These are phyloP conservation scores for Prunus padus DNA, from an alignment of 306 rosid species.

Conservation along the genomic window DNA sequence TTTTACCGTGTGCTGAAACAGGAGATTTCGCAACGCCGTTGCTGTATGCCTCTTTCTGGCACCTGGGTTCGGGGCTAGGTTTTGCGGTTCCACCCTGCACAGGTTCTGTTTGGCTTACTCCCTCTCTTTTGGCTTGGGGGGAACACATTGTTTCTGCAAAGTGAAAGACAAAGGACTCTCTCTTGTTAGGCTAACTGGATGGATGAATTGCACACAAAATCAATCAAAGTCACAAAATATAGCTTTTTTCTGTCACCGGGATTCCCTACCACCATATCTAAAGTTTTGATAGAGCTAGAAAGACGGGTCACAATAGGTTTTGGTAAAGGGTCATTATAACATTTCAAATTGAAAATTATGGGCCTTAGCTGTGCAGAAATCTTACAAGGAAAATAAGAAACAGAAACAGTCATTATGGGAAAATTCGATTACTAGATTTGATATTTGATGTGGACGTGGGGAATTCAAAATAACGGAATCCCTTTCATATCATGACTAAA, in stretches of 20 bases:
- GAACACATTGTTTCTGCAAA: conserved; percentile 46
- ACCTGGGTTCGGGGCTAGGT: conserved; percentile 26
- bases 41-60: conserved; percentile 31
- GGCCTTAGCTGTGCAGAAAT: background rate
- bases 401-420: background rate
- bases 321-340: background rate
- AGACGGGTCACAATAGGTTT: background rate
- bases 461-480: background rate
- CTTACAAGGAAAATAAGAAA: background rate
- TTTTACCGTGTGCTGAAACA: conserved; percentile 13
- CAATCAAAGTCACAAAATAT: conserved; percentile 20
- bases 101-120: conserved; percentile 26
- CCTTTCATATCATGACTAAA: background rate
- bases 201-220: background rate
- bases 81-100: conserved; percentile 25
- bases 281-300: background rate
- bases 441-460: conserved; percentile 1
- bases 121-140: conserved; percentile 35
- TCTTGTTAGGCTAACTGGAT: conserved; percentile 12
- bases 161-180: conserved; percentile 17
- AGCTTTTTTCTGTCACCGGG: background rate
- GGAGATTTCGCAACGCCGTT: conserved; percentile 38
- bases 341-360: background rate
- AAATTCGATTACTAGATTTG: background rate
- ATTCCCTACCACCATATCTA: background rate